Evolutionary conservation across 352 stramenopile genomes (phyloP).

Genomic region (Aphanomyces stellatus): DNA sequence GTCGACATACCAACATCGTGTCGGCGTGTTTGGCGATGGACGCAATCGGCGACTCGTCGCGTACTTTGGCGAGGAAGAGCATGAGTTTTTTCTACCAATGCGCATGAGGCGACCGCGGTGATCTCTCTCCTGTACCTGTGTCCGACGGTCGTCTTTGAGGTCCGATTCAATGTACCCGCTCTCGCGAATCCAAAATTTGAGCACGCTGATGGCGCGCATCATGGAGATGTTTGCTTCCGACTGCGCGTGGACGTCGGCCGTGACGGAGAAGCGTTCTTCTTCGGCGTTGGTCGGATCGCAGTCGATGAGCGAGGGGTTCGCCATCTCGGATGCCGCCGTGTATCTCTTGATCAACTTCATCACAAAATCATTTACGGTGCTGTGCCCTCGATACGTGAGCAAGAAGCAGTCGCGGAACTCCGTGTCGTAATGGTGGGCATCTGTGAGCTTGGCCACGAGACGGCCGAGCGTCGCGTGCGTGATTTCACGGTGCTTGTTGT

Average conservation of each 20-base stretch:
- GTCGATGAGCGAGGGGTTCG: conserved; percentile 1
- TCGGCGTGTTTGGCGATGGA: conserved; percentile 72
- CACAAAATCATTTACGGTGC: conserved; percentile 76
- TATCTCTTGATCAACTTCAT: conserved; percentile 86
- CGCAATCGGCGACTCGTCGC: conserved; percentile 56
- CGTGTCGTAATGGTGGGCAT: conserved; percentile 78
- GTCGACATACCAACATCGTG: conserved; percentile 35
- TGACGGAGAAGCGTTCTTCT: conserved; percentile 7
- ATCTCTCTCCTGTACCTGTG: conserved; percentile 24
- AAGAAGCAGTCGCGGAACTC: conserved; percentile 82
- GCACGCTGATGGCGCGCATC: conserved; percentile 75
- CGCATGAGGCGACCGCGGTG: not conserved
- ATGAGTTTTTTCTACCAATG: conserved; percentile 46
- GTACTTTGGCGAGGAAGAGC: conserved; percentile 62
- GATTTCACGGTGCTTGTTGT: conserved; percentile 60
- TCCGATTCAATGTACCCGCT: conserved; percentile 78
- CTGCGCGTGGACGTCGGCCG: conserved; percentile 59
- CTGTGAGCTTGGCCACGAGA: conserved; percentile 69
- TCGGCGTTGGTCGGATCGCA: conserved; percentile 19
- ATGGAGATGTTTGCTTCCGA: conserved; percentile 81
- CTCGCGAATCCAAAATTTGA: conserved; percentile 87
- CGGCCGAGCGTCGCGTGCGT: conserved; percentile 80
- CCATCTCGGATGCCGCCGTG: conserved; percentile 51
- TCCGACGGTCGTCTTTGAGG: conserved; percentile 46
- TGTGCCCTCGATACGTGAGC: conserved; percentile 75